These are phyloP conservation scores for Debaryomyces sp. DNA, from an alignment of 1,139 yeast genomes.

Conservation along the genomic window DNA sequence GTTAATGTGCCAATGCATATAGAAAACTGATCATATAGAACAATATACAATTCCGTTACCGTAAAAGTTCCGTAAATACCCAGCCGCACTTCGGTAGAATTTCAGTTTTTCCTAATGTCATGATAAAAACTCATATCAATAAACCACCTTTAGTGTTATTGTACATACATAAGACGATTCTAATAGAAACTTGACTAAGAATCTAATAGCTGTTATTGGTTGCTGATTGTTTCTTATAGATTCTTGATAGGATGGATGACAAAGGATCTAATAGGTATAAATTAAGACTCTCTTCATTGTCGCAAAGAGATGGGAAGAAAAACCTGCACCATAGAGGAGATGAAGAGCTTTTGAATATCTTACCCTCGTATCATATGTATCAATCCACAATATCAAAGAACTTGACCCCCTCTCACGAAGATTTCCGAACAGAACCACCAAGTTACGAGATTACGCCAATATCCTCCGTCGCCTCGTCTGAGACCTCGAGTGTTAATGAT, in stretches of 20 bases:
- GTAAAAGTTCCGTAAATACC: not conserved
- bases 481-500: slow-evolving; percentile 16
- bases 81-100: not conserved
- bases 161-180: not conserved
- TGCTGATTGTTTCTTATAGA: not conserved
- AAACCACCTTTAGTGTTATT: not conserved
- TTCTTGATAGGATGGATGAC: slow-evolving; percentile 7
- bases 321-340: slow-evolving; percentile 18
- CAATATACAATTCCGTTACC: not conserved
- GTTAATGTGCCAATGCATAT: slow-evolving; percentile 42
- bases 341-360: slow-evolving; percentile 37
- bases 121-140: not conserved
- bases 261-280: slow-evolving; percentile 18
- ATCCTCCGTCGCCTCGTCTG: slow-evolving; percentile 17
- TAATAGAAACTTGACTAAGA: not conserved
- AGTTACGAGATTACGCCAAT: slow-evolving; percentile 35
- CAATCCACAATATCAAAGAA: slow-evolving; percentile 42
- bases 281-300: slow-evolving; percentile 19
- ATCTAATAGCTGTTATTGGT: not conserved
- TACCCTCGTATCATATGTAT: slow-evolving; percentile 48
- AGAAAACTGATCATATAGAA: slow-evolving; percentile 16
- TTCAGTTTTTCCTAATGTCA: not conserved
- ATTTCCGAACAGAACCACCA: slow-evolving; percentile 38
- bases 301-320: slow-evolving; percentile 2
- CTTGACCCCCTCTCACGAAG: slow-evolving; percentile 38